Base-by-base conservation (phyloP, 768 basidiomycete species). In the Phlebiopsis gigantea region DNA sequence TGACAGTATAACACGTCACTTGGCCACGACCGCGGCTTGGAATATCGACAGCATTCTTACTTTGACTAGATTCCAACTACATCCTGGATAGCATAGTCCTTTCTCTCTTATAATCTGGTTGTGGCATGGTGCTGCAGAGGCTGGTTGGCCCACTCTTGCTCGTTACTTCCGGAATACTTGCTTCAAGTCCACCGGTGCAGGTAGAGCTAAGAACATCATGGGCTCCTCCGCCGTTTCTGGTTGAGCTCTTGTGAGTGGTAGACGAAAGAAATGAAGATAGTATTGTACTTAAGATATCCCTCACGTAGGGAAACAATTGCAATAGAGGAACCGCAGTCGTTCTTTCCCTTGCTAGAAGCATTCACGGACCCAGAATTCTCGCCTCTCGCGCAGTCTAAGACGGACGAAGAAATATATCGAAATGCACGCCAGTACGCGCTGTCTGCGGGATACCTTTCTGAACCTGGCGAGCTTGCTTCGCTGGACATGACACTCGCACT, bases 261-360 rank as follows among this genome's bases (percentile, higher is more conserved):
- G 12, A 39, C 29, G 28, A 34, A 25, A 45, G 15, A 7, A 21
- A 24, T 19, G 28, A 56, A 34, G 24, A n/a, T n/a, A n/a, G n/a
- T n/a, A n/a, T n/a, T n/a, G n/a, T 58, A 61, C 6, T 28, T 49
- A 57, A 49, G 31, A 31, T 24, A n/a, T 26, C 25, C 15, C 4
- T 10, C n/a, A 7, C 54, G 5, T 65, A 98, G 96, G 39, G 96
- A 99, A 72, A 84, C 91, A 0, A 77, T 93, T 14, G 72, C 87
- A 6, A 69, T 86, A 45, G 90, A 96, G 68, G 81, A 85, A 49
- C 81, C 88, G 0, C 67, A 79, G 19, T 73, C 81, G 15, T 93
- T 93, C 74, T 93, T 95, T 68, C 83, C 86, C 5, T 74, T 91
- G 17, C 76, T 98, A 2, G 75, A 85, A 61, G 76, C 80, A 39